Conservation (phyloP, 257 asterid species). For the Oldenlandia corymbosa region DNA sequence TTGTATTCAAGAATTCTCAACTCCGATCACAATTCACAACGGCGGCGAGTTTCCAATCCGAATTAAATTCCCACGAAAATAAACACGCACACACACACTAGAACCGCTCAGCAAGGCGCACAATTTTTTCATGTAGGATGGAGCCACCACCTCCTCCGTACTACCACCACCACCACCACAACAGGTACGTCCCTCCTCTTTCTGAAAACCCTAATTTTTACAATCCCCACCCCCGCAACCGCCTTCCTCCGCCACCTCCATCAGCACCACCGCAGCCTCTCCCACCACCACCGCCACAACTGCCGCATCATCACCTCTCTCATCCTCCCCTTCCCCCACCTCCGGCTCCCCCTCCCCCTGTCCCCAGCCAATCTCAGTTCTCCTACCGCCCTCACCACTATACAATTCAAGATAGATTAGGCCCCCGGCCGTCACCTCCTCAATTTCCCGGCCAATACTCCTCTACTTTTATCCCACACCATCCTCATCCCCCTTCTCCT, state of each 20-base stretch:
- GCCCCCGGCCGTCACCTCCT: constrained; percentile 13
- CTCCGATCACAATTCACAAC: no score
- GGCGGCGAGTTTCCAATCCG: no score
- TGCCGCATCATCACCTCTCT: constrained; percentile 28
- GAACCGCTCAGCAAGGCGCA: no score
- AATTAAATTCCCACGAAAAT: no score
- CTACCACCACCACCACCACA: constrained; percentile 42
- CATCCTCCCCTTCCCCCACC: constrained; percentile 23
- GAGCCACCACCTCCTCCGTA: constrained; percentile 27
- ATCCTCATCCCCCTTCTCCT: constrained; percentile 24
- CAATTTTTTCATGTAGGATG: not conserved
- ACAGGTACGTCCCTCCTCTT: constrained; percentile 40
- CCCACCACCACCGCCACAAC: constrained; percentile 25
- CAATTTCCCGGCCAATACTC: constrained; percentile 13
- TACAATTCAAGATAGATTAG: constrained; percentile 10
- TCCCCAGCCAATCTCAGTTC: constrained; percentile 20
- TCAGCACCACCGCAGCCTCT: constrained; percentile 22
- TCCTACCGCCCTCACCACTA: constrained; percentile 27
- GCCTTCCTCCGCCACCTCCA: constrained; percentile 26
- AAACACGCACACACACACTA: not conserved
- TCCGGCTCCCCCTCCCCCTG: constrained; percentile 17
- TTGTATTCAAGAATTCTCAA: no score
- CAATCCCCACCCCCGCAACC: constrained; percentile 20
- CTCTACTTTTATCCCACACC: constrained; percentile 39
- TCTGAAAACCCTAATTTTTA: constrained; percentile 24